Evolutionary conservation across 371 early-diverging fungal genomes (phyloP), one percentile per base, ranked within the genome.

Genomic region (Mortierella sp.): DNA sequence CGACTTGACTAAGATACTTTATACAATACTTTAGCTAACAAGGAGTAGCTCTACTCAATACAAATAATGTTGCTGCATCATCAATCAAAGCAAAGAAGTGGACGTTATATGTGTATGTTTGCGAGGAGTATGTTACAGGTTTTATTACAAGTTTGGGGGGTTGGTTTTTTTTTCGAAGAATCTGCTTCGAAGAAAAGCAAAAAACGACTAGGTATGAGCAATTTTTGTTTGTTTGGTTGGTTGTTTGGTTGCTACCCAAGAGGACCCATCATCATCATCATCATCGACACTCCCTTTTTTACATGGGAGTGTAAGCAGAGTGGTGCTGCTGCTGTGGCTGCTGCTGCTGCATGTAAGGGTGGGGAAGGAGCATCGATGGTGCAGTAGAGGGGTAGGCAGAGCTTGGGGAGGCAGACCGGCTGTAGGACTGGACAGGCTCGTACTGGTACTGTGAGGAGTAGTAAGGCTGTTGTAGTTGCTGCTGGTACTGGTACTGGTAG

Each of bases 321-420:
- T 61, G 61, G 13, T 71, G 47, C 68, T n/a, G 47, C 37, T 70
- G 74, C 37, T 74, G 69, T 39, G 64, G 48, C 19, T 75, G 47
- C 4, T 72, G 66, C 34, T 74, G 68, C 24, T 74, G 79, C 53
- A 73, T 72, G 71, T 75, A 82, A 39, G 75, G 70, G 61, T 82
- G 77, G 26, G 83, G 83, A 75, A 77, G 43, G n/a, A 44, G 3
- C 74, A 77, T 64, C n/a, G 76, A 64, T 19, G 76, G 66, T 6
- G 70, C 65, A 26, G 76, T 34, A 13, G 73, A 68, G 1, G 67
- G 40, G 47, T 26, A 71, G 39, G 39, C 31, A 19, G 76, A 71
- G 61, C 67, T 47, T 9, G 82, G 82, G 9, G 82, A 82, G 2
- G 75, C 70, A 7, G 77, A 68, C 41, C 78, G 71, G 64, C 74